Percentiles rank a stretch among this genome's conserved stretches.
These are phyloP conservation scores for Euryodendron excelsum DNA, from an alignment of 148 eudicot genomes.

Conservation along the genomic window DNA sequence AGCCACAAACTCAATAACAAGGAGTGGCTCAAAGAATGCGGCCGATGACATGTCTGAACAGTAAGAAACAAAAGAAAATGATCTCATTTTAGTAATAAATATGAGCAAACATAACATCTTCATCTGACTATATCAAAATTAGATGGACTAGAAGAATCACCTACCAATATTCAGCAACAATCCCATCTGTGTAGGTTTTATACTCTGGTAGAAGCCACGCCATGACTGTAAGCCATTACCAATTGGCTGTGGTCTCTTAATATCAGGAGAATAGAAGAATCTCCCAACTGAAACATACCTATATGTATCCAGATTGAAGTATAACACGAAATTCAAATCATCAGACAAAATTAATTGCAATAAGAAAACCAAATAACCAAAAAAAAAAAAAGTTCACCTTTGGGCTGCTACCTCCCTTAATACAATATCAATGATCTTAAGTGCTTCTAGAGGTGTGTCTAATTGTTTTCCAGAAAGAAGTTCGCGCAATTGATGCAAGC, in stretches of 20 bases:
- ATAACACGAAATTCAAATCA: not conserved
- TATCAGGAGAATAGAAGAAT: constrained; percentile 65
- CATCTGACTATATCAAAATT: no score
- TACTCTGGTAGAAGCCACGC: constrained; percentile 84
- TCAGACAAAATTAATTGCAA: not conserved
- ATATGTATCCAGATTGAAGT: constrained; percentile 14
- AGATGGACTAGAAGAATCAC: not conserved
- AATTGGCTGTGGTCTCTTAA: constrained; percentile 69
- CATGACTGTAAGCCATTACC: constrained; percentile 74
- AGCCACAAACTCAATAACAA: constrained; percentile 68
- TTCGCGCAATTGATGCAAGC: constrained; percentile 55
- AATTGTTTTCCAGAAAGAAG: constrained; percentile 60
- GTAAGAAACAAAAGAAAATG: constrained; percentile 4
- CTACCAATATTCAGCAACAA: constrained; percentile 67
- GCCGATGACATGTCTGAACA: constrained; percentile 66
- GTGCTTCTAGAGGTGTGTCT: constrained; percentile 58
- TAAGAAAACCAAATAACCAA: not conserved
- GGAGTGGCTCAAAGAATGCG: constrained; percentile 79
- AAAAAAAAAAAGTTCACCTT: constrained; percentile 32
- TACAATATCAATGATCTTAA: constrained; percentile 61
- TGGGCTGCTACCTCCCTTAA: constrained; percentile 59
- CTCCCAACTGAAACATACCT: constrained; percentile 66
- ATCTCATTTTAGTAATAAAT: not conserved
- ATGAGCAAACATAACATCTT: no score
- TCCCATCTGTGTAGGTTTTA: constrained; percentile 79